Percentiles rank a stretch among this genome's conserved stretches.
Evolutionary conservation across 176 grass and related monocot genomes (phyloP).

Genomic region (Puccinellia tenuiflora): DNA sequence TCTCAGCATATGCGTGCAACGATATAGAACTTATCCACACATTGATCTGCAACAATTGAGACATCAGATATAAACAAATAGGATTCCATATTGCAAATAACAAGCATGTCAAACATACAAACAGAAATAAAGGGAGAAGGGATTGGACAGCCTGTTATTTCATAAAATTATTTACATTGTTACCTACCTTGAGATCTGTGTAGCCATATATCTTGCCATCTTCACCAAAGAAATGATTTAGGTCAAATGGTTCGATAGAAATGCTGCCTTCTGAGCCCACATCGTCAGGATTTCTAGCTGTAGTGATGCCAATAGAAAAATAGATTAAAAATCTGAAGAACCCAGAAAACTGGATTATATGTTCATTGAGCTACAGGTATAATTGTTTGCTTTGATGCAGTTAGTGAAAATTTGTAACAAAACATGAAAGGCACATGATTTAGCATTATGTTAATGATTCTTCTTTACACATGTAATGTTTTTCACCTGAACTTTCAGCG

Average conservation of each 20-base stretch:
- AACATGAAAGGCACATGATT: background rate
- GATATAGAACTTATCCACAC: constrained; percentile 77
- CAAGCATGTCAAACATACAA: background rate
- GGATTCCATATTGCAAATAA: background rate
- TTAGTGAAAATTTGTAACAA: background rate
- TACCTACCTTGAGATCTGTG: constrained; percentile 69
- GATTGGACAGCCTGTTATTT: background rate
- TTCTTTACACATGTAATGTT: background rate
- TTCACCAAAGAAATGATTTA: constrained; percentile 88
- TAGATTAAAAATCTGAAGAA: constrained; percentile 1
- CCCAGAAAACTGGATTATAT: background rate
- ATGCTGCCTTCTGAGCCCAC: constrained; percentile 35
- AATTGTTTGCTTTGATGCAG: background rate
- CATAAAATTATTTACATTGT: background rate
- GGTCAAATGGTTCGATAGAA: constrained; percentile 62
- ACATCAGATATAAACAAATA: background rate
- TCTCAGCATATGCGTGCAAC: constrained; percentile 78
- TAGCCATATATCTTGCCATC: constrained; percentile 98
- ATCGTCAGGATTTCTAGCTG: constrained; percentile 58
- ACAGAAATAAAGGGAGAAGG: background rate
- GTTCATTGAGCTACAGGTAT: background rate
- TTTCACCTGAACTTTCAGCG: background rate
- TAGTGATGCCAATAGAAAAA: constrained; percentile 23
- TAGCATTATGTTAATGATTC: background rate
- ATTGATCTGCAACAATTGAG: constrained; percentile 64